Conservation (phyloP, 2,329 filamentous ascomycete genomes). For the Cercospora sp. region DNA sequence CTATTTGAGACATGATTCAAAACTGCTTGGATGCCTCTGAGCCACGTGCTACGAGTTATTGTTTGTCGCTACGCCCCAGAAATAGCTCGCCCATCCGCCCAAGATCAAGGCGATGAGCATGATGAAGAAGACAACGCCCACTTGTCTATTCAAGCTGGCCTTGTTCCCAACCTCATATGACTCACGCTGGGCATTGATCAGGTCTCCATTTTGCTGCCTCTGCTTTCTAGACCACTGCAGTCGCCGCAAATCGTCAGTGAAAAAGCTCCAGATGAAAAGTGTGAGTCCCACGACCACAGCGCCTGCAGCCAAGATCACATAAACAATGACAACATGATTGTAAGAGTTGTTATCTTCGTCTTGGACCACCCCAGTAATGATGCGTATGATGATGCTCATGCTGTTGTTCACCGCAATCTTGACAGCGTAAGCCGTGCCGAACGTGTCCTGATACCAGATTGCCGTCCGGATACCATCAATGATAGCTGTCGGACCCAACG, state of each 20-base stretch:
- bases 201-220: conserved; percentile 49
- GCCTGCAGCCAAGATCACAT: conserved; percentile 55
- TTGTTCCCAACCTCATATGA: conserved; percentile 43
- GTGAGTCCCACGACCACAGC: conserved; percentile 50
- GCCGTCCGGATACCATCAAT: conserved; percentile 63
- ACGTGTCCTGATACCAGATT: conserved; percentile 62
- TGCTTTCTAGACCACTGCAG: conserved; percentile 62
- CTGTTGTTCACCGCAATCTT: conserved; percentile 65
- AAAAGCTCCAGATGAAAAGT: conserved; percentile 45
- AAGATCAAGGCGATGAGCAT: conserved; percentile 51
- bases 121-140: conserved; percentile 45
- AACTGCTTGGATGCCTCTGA: not conserved
- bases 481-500: conserved; percentile 59
- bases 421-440: conserved; percentile 60
- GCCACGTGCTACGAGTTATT: conserved; percentile 41
- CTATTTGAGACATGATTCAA: not conserved
- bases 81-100: conserved; percentile 59
- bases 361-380: conserved; percentile 60
- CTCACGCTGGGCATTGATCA: conserved; percentile 48
- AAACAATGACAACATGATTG: conserved; percentile 57
- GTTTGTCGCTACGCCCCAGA: conserved; percentile 61
- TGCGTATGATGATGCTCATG: conserved; percentile 62
- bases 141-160: conserved; percentile 42
- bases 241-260: conserved; percentile 48
- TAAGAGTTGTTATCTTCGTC: conserved; percentile 60